Evolutionary conservation across 1,284 basidiomycete species (phyloP), one percentile per base, ranked within the genome.

Genomic region (Apiotrichum sp.): DNA sequence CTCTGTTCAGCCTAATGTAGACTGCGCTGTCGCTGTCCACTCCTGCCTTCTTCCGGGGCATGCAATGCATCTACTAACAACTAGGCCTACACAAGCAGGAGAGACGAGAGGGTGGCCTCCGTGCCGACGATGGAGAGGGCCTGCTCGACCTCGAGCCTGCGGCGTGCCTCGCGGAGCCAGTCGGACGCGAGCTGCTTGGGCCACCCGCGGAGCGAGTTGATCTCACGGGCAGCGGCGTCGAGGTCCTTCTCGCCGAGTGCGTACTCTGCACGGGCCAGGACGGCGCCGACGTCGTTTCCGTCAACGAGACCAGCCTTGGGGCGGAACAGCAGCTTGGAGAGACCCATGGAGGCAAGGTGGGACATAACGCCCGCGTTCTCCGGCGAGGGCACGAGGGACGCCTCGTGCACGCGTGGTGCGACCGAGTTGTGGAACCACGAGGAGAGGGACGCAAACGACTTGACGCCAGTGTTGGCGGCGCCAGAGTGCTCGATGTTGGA

Each of bases 181-280:
- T 98, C 96, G 43, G 81, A 78, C 54, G 95, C 79, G 54, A 98
- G 75, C 53, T 84, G 78, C 72, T 87, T 90, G 3, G 93, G 87
- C 68, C 91, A 88, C 0, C 93, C 92, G 46, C 80, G 83, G 58
- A 98, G 78, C 74, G 89, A 86, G 76, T 98, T 99, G 45, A 98
- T 79, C 78, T 98, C 93, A 55, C 95, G 80, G 38, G 93, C 80
- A 11, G 96, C 95, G 61, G 82, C 84, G 67, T 98, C 93, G 63
- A 99, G 78, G 71, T 98, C 89, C 80, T 95, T 93, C 77, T 93
- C 87, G 61, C 87, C 87, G 68, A 98, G 77, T 70, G 88, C 84
- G 76, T 88, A 86, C 77, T 96, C 90, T n/a, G 92, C 92, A 53
- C 95, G 79, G 3, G 93, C 86, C 42, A 99, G 74, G 47, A 91